Evolutionary conservation across 495 filamentous ascomycete genomes (phyloP), one percentile per base, ranked within the genome.

Genomic region (Penicillium longicatenatum): DNA sequence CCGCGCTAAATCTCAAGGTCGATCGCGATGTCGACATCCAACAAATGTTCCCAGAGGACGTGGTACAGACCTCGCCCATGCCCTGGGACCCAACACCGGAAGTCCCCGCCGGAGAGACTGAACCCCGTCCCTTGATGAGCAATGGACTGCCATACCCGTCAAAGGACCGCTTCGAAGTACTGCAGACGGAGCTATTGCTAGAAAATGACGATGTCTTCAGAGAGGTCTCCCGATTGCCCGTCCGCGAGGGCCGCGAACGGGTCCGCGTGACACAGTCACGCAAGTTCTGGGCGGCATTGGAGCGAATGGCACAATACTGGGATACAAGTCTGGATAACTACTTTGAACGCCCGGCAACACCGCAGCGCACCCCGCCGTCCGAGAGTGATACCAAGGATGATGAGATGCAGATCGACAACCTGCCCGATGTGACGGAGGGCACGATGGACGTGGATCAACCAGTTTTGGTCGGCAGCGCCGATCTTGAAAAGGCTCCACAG

Each of bases 291-390:
- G 75, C 79, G 39, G 78, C 76, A 6, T 65, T 89, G 54, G 78
- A 84, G 59, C 71, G 73, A 14, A 76, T 88, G 80, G 72, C 81
- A 17, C 81, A 84, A 50, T 87, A 84, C 64, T 89, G 86, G 86
- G 86, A 89, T 64, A 76, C 72, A 21, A 84, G 80, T 54, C 54
- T 79, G 39, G 86, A 89, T 55, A 57, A 83, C 11, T 85, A 87
- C 58, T 79, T 61, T 45, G 72, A 78, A 54, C 70, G 71, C 6
- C 72, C 75, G 3, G 67, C 60, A 14, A 69, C 63, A 0, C 68
- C 71, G 3, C 43, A 62, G 62, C 69, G 55, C 50, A 54, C 60
- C 4, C 47, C 69, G 1, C 55, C 47, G 6, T 24, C 44, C 30
- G 35, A 30, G 1, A 60, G 8, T 26, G 63, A 64, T 29, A 50